Evolutionary conservation across 257 asterid genomes (phyloP).

Genomic region (Primulina huaijiensis): DNA sequence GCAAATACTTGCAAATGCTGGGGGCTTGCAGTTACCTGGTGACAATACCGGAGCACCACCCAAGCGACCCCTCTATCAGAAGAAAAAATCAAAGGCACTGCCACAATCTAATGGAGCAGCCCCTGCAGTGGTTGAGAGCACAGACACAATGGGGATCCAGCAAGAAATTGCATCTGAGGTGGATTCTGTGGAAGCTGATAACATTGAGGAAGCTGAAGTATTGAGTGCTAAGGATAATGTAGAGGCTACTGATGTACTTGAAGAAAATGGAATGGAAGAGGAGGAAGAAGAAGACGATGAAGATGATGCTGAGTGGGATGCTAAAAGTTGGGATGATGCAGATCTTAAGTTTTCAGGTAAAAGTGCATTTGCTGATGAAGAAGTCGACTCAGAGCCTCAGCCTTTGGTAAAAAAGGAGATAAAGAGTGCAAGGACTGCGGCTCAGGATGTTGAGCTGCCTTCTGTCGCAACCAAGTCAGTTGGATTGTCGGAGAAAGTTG

Average conservation of each 20-base stretch:
- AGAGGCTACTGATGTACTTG: conserved; percentile 38
- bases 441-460: conserved; percentile 37
- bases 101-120: conserved; percentile 61
- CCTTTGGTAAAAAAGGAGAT: conserved; percentile 48
- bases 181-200: conserved; percentile 40
- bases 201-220: conserved; percentile 36
- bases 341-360: conserved; percentile 78
- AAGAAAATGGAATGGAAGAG: conserved; percentile 58
- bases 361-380: conserved; percentile 83
- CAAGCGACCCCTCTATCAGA: conserved; percentile 71
- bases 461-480: conserved; percentile 37
- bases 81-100: conserved; percentile 67
- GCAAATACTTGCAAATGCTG: conserved; percentile 70
- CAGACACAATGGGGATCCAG: conserved; percentile 37
- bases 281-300: conserved; percentile 40
- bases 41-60: conserved; percentile 51
- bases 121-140: conserved; percentile 42
- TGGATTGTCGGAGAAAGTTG: conserved; percentile 26
- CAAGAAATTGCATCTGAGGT: conserved; percentile 40
- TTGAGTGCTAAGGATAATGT: conserved; percentile 38
- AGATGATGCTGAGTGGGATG: conserved; percentile 95
- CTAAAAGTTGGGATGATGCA: conserved; percentile 92
- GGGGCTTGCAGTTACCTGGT: conserved; percentile 42
- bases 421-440: conserved; percentile 37
- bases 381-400: conserved; percentile 74